Conservation (phyloP, 306 rosid genomes). For the Quercus glauca region DNA sequence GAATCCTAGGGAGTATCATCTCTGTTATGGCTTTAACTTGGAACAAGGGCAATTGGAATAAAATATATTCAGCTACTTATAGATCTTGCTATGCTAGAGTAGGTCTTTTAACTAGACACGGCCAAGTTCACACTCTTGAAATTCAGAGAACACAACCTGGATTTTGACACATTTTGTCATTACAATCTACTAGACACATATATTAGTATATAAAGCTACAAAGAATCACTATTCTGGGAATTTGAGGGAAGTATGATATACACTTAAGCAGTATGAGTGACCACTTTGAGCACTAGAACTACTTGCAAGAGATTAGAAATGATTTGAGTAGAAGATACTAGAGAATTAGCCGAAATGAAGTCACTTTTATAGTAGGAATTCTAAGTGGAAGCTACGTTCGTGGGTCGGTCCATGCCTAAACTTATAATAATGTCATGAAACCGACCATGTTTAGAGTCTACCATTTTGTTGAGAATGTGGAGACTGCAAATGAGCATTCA, state of each 20-base stretch:
- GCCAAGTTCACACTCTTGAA: slow-evolving; percentile 18
- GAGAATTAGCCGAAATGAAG: background rate
- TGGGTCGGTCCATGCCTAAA: slow-evolving; percentile 40
- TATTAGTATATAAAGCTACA: slow-evolving; percentile 29
- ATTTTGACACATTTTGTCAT: slow-evolving; percentile 22
- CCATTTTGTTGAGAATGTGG: slow-evolving; percentile 18
- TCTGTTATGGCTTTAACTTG: background rate
- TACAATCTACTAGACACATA: slow-evolving; percentile 17
- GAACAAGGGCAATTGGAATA: background rate
- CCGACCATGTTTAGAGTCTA: slow-evolving; percentile 32
- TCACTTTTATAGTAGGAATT: slow-evolving; percentile 13
- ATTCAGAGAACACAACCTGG: slow-evolving; percentile 22
- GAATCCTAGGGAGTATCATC: slow-evolving; percentile 13
- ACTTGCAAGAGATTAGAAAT: slow-evolving; percentile 31
- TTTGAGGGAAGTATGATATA: slow-evolving; percentile 18
- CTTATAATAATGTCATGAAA: slow-evolving; percentile 32
- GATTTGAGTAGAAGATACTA: slow-evolving; percentile 6
- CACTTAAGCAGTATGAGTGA: slow-evolving; percentile 19
- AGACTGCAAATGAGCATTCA: slow-evolving; percentile 19
- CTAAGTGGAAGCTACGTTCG: slow-evolving; percentile 40
- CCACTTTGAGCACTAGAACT: slow-evolving; percentile 35
- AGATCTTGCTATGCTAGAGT: background rate
- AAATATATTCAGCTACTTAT: background rate
- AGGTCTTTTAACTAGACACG: slow-evolving; percentile 2
- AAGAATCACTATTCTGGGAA: slow-evolving; percentile 36